Conservation (phyloP, 805 yeast genomes). For the Candida bentonensis region DNA sequence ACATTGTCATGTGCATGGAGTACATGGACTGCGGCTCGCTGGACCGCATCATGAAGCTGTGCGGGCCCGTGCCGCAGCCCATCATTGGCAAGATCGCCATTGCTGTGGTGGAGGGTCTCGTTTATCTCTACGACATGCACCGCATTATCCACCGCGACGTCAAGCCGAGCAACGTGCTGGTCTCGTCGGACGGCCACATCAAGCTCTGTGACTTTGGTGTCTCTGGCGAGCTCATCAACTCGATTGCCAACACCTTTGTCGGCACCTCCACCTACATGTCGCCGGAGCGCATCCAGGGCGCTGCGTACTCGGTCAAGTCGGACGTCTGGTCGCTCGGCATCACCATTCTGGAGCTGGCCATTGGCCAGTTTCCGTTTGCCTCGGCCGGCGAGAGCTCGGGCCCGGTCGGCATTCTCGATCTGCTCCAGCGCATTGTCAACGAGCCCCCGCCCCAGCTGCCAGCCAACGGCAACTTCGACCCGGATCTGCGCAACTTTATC, state of each 20-base stretch:
- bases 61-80: conserved; percentile 52
- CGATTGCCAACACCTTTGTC: conserved; percentile 93
- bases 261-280: conserved; percentile 98
- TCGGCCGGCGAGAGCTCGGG: conserved; percentile 11
- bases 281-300: conserved; percentile 95
- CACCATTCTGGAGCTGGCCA: conserved; percentile 76
- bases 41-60: conserved; percentile 53
- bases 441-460: conserved; percentile 77
- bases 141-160: conserved; percentile 91
- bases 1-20: conserved; percentile 88
- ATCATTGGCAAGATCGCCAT: conserved; percentile 62
- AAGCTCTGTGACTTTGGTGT: conserved; percentile 97
- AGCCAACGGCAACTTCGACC: conserved; percentile 9
- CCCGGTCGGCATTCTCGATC: conserved; percentile 81
- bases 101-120: conserved; percentile 67
- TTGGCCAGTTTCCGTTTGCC: conserved; percentile 65
- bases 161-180: conserved; percentile 85
- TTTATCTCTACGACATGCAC: conserved; percentile 68
- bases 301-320: conserved; percentile 82
- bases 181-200: conserved; percentile 75
- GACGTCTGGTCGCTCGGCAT: conserved; percentile 97
- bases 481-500: neutral
- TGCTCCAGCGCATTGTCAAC: conserved; percentile 83
- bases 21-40: conserved; percentile 90
- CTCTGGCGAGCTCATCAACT: conserved; percentile 77